phyloP scores from a whole-genome alignment of 192 early-diverging fungal species.

The Cetraspora pellucida region DNA sequence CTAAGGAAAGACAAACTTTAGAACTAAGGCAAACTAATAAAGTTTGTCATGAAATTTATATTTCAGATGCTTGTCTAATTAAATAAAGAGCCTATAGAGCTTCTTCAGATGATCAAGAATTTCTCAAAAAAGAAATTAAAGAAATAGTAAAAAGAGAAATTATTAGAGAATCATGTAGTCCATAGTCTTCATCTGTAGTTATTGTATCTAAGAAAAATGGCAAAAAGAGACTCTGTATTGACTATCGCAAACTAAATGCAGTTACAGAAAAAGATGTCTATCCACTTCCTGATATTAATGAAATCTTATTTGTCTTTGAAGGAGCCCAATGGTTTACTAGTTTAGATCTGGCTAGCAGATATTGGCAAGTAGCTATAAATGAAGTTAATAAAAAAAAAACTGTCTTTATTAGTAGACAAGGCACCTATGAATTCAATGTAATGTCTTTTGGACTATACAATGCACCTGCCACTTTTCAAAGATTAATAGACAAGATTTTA shows the following conservation, averaged over 20 bases:
- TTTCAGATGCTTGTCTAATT: not conserved
- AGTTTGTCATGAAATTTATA: not conserved
- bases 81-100: not conserved
- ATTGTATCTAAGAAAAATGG: too few relatives aligned
- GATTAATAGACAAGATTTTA: slow-evolving; percentile 40
- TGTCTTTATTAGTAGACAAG: slow-evolving; percentile 35
- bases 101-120: not conserved
- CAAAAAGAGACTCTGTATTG: slow-evolving; percentile 49
- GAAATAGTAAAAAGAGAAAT: not conserved
- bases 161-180: not conserved
- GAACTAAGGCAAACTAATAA: not conserved
- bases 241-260: slow-evolving; percentile 44
- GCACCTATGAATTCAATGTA: slow-evolving; percentile 44
- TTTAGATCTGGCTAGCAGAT: slow-evolving; percentile 42
- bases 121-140: not conserved
- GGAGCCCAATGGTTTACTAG: slow-evolving; percentile 40
- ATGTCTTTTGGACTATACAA: slow-evolving; percentile 51
- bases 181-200: slow-evolving; percentile 32
- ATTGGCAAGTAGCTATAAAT: slow-evolving; percentile 34
- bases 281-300: not conserved
- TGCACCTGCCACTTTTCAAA: slow-evolving; percentile 44
- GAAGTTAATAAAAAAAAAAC: slow-evolving; percentile 36
- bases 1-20: not conserved
- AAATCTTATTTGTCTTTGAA: slow-evolving; percentile 34
- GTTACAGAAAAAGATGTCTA: slow-evolving; percentile 46